Evolutionary conservation across 345 rosid genomes (phyloP).

Genomic region (Sonneratia caseolaris): DNA sequence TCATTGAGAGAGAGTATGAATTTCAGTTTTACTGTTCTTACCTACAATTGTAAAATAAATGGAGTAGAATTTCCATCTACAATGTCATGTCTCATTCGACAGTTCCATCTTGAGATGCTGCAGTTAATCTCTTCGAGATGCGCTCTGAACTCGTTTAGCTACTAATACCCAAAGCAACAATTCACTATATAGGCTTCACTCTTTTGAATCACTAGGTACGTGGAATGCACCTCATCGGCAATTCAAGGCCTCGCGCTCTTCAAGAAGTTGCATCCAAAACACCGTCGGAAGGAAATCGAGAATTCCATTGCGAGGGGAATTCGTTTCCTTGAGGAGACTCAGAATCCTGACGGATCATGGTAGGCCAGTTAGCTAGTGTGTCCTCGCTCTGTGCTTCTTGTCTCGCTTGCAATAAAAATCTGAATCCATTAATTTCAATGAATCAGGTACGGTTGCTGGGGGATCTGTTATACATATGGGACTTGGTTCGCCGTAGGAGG

Average conservation of each 20-base stretch:
- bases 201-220: conserved; percentile 22
- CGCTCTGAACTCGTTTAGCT: neutral
- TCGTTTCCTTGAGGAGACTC: conserved; percentile 29
- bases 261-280: conserved; percentile 29
- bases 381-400: neutral
- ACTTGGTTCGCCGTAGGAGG: conserved; percentile 51
- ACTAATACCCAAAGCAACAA: neutral
- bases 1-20: conserved; percentile 43
- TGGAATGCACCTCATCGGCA: conserved; percentile 43
- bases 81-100: neutral
- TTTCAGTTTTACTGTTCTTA: neutral
- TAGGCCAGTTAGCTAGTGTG: neutral
- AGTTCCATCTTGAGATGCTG: neutral
- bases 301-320: conserved; percentile 14
- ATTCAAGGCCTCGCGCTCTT: conserved; percentile 34
- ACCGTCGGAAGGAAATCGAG: conserved; percentile 30
- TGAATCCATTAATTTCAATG: no score
- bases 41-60: neutral
- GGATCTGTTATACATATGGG: conserved; percentile 54
- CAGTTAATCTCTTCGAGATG: neutral
- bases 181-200: no score
- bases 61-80: no score
- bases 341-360: conserved; percentile 48
- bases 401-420: no score
- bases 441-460: conserved; percentile 58